These are phyloP conservation scores for Chlorella variabilis DNA, from an alignment of 163 green algal genomes.

Conservation along the genomic window DNA sequence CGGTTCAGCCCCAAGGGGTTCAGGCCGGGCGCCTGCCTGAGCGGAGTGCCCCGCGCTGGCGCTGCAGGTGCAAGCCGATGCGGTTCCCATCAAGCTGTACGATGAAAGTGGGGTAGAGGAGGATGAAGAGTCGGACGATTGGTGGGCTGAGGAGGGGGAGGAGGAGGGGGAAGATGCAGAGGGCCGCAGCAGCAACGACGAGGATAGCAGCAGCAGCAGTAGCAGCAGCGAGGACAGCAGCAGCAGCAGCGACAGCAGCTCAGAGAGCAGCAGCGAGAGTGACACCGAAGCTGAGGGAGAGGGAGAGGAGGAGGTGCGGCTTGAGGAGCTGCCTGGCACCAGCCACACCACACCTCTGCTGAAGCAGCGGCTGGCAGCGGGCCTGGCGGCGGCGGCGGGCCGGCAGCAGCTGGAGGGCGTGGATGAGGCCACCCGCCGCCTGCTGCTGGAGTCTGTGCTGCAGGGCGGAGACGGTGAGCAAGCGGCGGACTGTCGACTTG, in stretches of 20 bases:
- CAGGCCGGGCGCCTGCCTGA: too few species aligned
- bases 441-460: slow-evolving; percentile 55
- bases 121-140: not conserved
- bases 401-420: slow-evolving; percentile 3
- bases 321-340: not conserved
- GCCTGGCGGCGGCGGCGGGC: not conserved
- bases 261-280: not conserved
- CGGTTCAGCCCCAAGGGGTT: too few species aligned
- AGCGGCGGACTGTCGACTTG: too few species aligned
- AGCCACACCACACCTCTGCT: not conserved
- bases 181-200: not conserved
- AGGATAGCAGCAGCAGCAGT: not conserved
- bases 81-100: not conserved
- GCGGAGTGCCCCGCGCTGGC: too few species aligned
- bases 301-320: not conserved
- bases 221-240: not conserved
- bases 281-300: slow-evolving; percentile 24
- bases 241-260: slow-evolving; percentile 19
- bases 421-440: slow-evolving; percentile 45
- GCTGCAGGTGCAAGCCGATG: slow-evolving; percentile 19
- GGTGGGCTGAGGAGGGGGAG: not conserved
- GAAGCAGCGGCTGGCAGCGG: not conserved
- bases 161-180: not conserved
- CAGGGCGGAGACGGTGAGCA: slow-evolving; percentile 17
- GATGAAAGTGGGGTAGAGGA: not conserved